Percentiles rank a stretch among this genome's conserved stretches.
phyloP scores from a whole-genome alignment of 2,329 filamentous ascomycete species.

The Acrodontium crateriforme region DNA sequence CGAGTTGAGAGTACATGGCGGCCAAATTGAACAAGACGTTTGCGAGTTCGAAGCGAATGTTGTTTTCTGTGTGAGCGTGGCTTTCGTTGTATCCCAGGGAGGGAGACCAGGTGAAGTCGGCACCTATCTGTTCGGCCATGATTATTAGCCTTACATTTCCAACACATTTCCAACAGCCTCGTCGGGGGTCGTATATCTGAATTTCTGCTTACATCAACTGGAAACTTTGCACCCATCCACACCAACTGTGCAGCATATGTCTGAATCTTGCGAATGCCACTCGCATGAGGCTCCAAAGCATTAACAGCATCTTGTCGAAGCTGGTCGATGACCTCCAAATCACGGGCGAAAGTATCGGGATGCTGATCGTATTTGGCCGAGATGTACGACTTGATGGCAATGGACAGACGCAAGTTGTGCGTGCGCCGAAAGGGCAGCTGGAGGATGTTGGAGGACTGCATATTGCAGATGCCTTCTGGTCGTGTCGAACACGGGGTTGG shows the following conservation, averaged over 20 bases:
- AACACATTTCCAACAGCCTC: too few relatives aligned
- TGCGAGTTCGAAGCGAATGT: slow-evolving; percentile 68
- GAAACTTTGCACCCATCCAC: slow-evolving; percentile 91
- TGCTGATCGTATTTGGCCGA: slow-evolving; percentile 98
- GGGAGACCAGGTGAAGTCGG: slow-evolving; percentile 93
- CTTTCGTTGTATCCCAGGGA: slow-evolving; percentile 57
- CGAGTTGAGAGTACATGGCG: slow-evolving; percentile 85
- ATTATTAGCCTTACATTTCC: too few relatives aligned
- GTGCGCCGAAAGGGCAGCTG: slow-evolving; percentile 81
- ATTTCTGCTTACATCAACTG: slow-evolving; percentile 58
- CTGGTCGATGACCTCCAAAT: slow-evolving; percentile 74
- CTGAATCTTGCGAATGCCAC: slow-evolving; percentile 76
- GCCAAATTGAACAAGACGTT: slow-evolving; percentile 91
- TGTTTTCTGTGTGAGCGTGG: slow-evolving; percentile 36
- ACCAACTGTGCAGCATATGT: slow-evolving; percentile 83
- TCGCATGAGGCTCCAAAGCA: slow-evolving; percentile 74
- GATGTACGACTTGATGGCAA: slow-evolving; percentile 86
- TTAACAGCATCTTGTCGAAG: slow-evolving; percentile 77
- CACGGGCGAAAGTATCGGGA: slow-evolving; percentile 86
- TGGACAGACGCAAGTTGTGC: slow-evolving; percentile 60
- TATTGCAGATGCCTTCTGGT: slow-evolving; percentile 3
- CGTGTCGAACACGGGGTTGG: neutral
- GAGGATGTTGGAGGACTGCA: slow-evolving; percentile 44
- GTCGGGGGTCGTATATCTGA: too few relatives aligned
- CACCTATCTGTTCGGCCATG: slow-evolving; percentile 52